These are phyloP conservation scores for Naganishia liquefaciens DNA, from an alignment of 1,284 basidiomycete species.

Conservation along the genomic window DNA sequence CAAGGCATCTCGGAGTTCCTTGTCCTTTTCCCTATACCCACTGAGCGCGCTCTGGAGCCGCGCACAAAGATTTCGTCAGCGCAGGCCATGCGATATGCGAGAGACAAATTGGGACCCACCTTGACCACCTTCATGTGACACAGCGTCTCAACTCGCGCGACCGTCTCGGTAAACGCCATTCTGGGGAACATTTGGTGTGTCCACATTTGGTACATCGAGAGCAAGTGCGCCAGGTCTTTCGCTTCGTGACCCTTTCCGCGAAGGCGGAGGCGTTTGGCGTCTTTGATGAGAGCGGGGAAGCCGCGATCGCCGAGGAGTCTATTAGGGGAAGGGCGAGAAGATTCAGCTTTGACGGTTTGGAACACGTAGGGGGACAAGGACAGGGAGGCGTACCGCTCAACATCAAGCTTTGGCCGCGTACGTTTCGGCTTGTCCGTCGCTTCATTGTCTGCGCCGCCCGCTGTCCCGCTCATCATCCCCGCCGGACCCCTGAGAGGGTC, in stretches of 20 bases:
- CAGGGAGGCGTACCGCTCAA: slow-evolving; percentile 57
- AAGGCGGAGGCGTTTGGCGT: slow-evolving; percentile 70
- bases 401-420: slow-evolving; percentile 66
- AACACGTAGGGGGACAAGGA: too few relatives aligned
- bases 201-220: slow-evolving; percentile 88
- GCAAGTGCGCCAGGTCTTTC: slow-evolving; percentile 71
- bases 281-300: slow-evolving; percentile 71
- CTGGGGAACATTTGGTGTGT: slow-evolving; percentile 85
- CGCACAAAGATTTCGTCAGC: slow-evolving; percentile 4
- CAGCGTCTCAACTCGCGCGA: slow-evolving; percentile 76
- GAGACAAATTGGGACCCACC: slow-evolving; percentile 66
- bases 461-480: slow-evolving; percentile 19
- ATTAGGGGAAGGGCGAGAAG: slow-evolving; percentile 16
- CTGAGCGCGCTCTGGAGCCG: slow-evolving; percentile 51
- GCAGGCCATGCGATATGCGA: not conserved
- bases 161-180: slow-evolving; percentile 77
- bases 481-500: slow-evolving; percentile 17
- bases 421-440: slow-evolving; percentile 59
- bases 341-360: not conserved
- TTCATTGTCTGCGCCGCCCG: not conserved
- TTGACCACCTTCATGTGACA: slow-evolving; percentile 80
- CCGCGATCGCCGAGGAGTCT: slow-evolving; percentile 69
- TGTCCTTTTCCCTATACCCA: slow-evolving; percentile 23
- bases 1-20: slow-evolving; percentile 9
- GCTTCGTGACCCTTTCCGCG: slow-evolving; percentile 85